phyloP scores from a whole-genome alignment of 2,329 filamentous ascomycete genomes.

The Diaporthe vexans region DNA sequence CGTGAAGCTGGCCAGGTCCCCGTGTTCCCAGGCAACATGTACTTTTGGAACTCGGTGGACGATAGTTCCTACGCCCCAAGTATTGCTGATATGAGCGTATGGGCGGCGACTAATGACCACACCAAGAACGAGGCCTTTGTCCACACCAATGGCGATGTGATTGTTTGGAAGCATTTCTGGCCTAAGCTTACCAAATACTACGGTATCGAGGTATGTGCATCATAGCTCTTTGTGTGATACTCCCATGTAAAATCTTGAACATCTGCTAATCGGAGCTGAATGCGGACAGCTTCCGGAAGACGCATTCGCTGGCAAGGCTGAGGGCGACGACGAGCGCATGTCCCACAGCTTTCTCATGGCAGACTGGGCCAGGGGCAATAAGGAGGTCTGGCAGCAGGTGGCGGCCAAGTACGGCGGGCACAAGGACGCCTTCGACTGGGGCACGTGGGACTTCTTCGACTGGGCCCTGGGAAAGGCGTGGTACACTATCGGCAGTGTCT shows the following conservation, averaged over 20 bases:
- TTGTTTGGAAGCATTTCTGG: constrained; percentile 49
- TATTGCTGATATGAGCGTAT: constrained; percentile 48
- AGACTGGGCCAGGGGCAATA: constrained; percentile 42
- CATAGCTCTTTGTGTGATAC: no score
- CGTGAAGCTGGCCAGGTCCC: constrained; percentile 44
- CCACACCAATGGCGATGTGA: constrained; percentile 48
- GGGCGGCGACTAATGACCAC: constrained; percentile 44
- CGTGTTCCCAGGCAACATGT: constrained; percentile 48
- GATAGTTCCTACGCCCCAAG: constrained; percentile 48
- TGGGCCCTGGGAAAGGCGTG: constrained; percentile 40
- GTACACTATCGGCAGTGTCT: constrained; percentile 33
- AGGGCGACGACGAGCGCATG: constrained; percentile 37
- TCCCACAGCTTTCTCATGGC: constrained; percentile 38
- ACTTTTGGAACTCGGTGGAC: constrained; percentile 48
- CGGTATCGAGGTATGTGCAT: no score
- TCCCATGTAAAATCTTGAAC: no score
- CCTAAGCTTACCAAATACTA: constrained; percentile 45
- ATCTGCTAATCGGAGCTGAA: background rate
- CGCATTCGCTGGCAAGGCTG: constrained; percentile 26
- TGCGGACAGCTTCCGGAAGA: constrained; percentile 27
- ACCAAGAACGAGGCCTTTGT: constrained; percentile 48
- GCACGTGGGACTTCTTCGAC: constrained; percentile 42
- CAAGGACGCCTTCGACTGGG: constrained; percentile 39
- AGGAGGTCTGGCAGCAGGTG: constrained; percentile 36
- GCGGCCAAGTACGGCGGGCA: constrained; percentile 41